Evolutionary conservation across 1,284 basidiomycete genomes (phyloP), one percentile per base, ranked within the genome.

Genomic region (Ustilago cynodontis): DNA sequence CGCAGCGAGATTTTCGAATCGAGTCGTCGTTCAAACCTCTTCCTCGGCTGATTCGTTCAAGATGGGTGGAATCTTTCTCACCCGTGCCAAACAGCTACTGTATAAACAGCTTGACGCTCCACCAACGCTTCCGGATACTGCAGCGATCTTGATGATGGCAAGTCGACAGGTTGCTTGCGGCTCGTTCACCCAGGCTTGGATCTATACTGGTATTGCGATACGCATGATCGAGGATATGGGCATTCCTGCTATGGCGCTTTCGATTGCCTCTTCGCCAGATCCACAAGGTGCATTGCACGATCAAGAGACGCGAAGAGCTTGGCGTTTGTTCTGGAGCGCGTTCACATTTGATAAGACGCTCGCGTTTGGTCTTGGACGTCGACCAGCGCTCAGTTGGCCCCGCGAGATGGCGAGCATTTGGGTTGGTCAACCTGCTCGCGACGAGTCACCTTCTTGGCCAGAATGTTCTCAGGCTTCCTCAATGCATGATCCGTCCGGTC

Each of bases 241-340:
- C 22, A 55, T 55, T 22, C 33, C 53, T 13, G 4, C 53, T 16
- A 41, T 55, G 53, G 53, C 53, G 13, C 13, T 24, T 14, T 55
- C 53, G 35, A 55, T 55, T 14, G 53, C 53, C 3, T 41, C 53
- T 9, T 55, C 53, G 18, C 1, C 53, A 55, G 24, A 8, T 28
- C 10, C n/a, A 55, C 14, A 37, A n/a, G 31, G 31, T 33, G 31
- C 31, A 4, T 28, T 55, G 10, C 35, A 41, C 22, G 37, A 55
- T 18, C 33, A 22, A 43, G 53, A 55, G 16, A 41, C 53, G 24
- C 53, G 33, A 8, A 33, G 53, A 22, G 53, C 53, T 3, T 55
- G 53, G 53, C 53, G 53, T 24, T 28, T 55, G 53, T 55, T 55
- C 53, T 55, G 53, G 53, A 55, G 53, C 35, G 37, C 22, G 35